Base-by-base conservation (phyloP, 768 basidiomycete genomes). In the Pleurotus pulmonarius region DNA sequence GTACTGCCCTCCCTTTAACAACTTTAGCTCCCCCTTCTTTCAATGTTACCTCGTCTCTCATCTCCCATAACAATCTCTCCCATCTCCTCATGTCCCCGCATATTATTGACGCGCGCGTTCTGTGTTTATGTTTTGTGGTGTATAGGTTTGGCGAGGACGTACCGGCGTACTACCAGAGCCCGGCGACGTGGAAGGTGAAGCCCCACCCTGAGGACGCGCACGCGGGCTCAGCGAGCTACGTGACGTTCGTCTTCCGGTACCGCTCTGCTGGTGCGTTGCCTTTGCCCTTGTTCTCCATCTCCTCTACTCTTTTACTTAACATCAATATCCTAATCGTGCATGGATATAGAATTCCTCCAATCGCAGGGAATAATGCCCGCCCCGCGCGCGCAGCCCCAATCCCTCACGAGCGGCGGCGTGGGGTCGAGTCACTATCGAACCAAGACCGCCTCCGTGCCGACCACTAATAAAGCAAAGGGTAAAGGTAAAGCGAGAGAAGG, bases 171-270 rank as follows among this genome's bases (percentile, higher is more conserved):
- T 64, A 67, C 24, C 84, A 83, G 58, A 72, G 68, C 55, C 70
- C 73, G 3, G 61, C 64, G 22, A 90, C 87, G 8, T 88, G 83
- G 84, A 65, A 69, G 3, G 75, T 86, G 8, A 69, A 72, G 49
- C 72, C 83, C 0, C 74, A 81, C 60, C 79, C 81, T 26, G 65
- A 70, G 24, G 64, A 66, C 25, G 62, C 64, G 34, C 67, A 63
- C n/a, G 9, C 11, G 11, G 69, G 68, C 56, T 73, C 78, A 4
- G 68, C 66, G 39, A 80, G 85, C n/a, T 81, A 78, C 54, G 83
- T 87, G 22, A 81, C 83, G 13, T 90, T 90, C 63, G 72, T 81
- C 2, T 90, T 89, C 65, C 75, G 83, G 40, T 90, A 90, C 65
- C 73, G 84, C 22, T 73, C 82, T 38, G 70, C 67, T 55, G 82